These are phyloP conservation scores for Erodium maritimum DNA, from an alignment of 345 rosid genomes.

Conservation along the genomic window DNA sequence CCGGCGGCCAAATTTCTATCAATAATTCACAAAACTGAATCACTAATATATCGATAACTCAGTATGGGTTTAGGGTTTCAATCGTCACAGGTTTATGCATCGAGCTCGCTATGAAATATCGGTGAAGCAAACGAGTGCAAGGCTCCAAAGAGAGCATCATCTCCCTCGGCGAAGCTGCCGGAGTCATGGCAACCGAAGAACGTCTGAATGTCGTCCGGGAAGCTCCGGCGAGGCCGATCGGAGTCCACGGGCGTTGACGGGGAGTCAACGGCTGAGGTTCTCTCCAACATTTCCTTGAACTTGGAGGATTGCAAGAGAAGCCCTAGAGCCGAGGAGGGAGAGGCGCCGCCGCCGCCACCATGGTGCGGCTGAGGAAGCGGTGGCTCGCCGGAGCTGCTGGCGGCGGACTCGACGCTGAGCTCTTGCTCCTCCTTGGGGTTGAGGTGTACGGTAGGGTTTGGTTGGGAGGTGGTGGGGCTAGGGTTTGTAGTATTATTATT, in stretches of 20 bases:
- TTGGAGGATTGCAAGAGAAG: conserved; percentile 38
- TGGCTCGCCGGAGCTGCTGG: not conserved
- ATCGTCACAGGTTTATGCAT: not conserved
- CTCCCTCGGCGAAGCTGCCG: conserved; percentile 16
- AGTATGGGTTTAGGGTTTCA: no score
- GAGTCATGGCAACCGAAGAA: conserved; percentile 28
- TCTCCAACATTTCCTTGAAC: conserved; percentile 47
- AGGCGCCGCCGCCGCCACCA: not conserved
- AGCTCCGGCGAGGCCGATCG: conserved; percentile 24
- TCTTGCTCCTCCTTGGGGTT: not conserved
- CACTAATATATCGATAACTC: no score
- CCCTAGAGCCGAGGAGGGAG: conserved; percentile 32
- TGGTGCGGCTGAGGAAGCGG: not conserved
- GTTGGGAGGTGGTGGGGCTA: not conserved
- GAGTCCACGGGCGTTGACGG: conserved; percentile 15
- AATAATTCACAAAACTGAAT: no score
- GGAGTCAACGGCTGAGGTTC: conserved; percentile 22
- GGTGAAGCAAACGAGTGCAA: conserved; percentile 21
- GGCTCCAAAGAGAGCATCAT: conserved; percentile 29
- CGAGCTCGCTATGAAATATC: conserved; percentile 20
- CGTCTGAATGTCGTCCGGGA: conserved; percentile 38
- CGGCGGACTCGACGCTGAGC: not conserved
- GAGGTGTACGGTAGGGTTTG: not conserved
- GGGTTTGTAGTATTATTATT: not conserved
- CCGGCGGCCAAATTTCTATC: no score